Evolutionary conservation across 305 asterid genomes (phyloP), one percentile per base, ranked within the genome.

Genomic region (Fraxinus platypoda): DNA sequence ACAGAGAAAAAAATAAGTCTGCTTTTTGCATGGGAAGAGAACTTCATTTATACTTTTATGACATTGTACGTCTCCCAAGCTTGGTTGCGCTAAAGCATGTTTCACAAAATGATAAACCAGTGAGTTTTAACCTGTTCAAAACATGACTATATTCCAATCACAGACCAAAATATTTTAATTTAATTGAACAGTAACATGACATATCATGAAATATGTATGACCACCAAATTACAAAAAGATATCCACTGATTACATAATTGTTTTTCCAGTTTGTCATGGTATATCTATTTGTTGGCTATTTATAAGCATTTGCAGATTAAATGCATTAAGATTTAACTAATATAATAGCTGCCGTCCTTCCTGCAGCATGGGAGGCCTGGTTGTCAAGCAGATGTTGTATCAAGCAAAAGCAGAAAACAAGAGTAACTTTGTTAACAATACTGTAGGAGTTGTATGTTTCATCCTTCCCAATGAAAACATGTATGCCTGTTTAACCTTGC

Each of bases 321-420:
- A 34, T 38, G 78, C 76, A 57, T 81, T 5, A 26, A 64, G 25
- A 17, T 3, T 34, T 46, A 12, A 19, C 75, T 84, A 41, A 80
- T 78, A 81, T 68, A 37, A 28, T 57, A 41, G 49, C 66, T 79
- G 4, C 75, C 71, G 77, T 78, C 77, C 80, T 81, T 87, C 15
- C 83, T 91, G 90, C 94, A 96, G 99, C 91, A 90, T 94, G 98
- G 99, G 99, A 9, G 98, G 99, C 85, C 92, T 96, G 81, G 98
- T 92, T 84, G 99, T 96, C 91, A 96, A 94, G 92, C 97, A 96
- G 87, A 96, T 96, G 97, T 82, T 96, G 81, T 73, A 88, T 88
- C 97, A 94, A 85, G 98, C 99, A 76, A 89, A 89, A 88, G 87
- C 89, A 49, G 94, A 92, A 87, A 91, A 90, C 75, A 93, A 85